Conservation (phyloP, 768 basidiomycete genomes). For the Tricholoma furcatifolium region DNA sequence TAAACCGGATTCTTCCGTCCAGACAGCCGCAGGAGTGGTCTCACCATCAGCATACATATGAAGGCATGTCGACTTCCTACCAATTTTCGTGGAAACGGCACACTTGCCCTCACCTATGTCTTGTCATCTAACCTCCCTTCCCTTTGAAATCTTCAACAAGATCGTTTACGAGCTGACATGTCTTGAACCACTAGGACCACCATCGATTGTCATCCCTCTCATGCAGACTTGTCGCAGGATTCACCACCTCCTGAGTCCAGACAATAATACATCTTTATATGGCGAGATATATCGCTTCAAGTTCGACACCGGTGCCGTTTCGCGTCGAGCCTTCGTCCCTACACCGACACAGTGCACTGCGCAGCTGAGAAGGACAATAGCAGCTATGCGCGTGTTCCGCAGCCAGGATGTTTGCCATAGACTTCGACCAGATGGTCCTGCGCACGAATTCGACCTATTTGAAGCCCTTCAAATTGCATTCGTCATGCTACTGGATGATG, state of each 20-base stretch:
- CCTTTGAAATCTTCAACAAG: conserved; percentile 23
- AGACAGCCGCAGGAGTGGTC: not conserved
- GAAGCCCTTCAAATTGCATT: conserved; percentile 10
- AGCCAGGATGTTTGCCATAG: not conserved
- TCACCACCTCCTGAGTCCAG: conserved; percentile 30
- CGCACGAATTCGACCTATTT: not conserved
- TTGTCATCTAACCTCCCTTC: conserved; percentile 4
- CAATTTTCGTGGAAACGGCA: not conserved
- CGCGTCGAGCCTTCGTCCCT: conserved; percentile 47
- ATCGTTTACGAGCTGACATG: conserved; percentile 51
- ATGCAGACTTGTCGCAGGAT: conserved; percentile 42
- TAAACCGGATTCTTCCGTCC: conserved; percentile 3
- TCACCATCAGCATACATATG: not conserved
- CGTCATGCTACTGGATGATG: conserved; percentile 48
- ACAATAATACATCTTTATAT: conserved; percentile 39
- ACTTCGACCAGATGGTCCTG: not conserved
- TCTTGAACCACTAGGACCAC: conserved; percentile 42
- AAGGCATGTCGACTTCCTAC: not conserved
- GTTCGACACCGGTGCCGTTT: conserved; percentile 55
- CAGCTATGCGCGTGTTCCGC: conserved; percentile 39
- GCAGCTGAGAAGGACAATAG: conserved; percentile 36
- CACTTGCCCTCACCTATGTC: not conserved
- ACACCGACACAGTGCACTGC: conserved; percentile 27
- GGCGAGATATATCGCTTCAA: conserved; percentile 51
- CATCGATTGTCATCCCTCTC: conserved; percentile 45